Percentiles rank a stretch among this genome's conserved stretches.
These are phyloP conservation scores for Pilatotrama ljubarskyi DNA, from an alignment of 768 basidiomycete genomes.

Conservation along the genomic window DNA sequence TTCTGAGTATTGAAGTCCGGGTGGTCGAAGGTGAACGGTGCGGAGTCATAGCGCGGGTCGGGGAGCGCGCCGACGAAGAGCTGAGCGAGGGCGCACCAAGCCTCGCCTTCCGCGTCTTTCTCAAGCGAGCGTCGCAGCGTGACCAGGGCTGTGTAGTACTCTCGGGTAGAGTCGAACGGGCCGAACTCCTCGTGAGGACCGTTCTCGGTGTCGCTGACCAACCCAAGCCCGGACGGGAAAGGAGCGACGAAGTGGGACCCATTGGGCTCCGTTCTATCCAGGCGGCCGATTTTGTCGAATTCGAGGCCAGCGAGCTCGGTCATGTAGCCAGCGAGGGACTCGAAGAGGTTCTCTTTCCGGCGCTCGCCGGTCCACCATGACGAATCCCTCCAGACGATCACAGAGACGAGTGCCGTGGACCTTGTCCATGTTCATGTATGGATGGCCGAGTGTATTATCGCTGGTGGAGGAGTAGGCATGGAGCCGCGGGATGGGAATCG, in stretches of 20 bases:
- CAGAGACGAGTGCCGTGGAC: background rate
- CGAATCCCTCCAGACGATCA: slow-evolving; percentile 10
- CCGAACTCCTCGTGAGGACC: background rate
- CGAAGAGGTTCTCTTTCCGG: background rate
- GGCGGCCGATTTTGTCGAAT: slow-evolving; percentile 8
- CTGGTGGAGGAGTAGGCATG: slow-evolving; percentile 17
- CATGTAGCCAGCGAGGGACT: background rate
- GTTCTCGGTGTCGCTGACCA: background rate
- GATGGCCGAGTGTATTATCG: background rate
- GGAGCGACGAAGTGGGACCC: background rate
- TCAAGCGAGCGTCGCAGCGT: background rate
- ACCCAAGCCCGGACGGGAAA: background rate
- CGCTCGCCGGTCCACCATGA: slow-evolving; percentile 9
- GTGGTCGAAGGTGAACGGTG: slow-evolving; percentile 4
- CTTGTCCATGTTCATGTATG: slow-evolving; percentile 11
- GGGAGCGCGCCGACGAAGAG: background rate
- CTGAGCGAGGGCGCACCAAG: background rate
- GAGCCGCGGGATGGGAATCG: slow-evolving; percentile 21
- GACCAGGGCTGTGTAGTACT: background rate
- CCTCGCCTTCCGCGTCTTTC: background rate
- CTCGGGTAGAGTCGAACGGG: background rate
- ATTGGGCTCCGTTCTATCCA: background rate
- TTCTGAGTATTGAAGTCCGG: slow-evolving; percentile 11
- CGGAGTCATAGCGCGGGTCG: background rate
- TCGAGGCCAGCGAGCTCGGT: slow-evolving; percentile 4